Percentiles rank a stretch among this genome's conserved stretches.
phyloP scores from a whole-genome alignment of 441 rosid genomes.

The Erodium trifolium region DNA sequence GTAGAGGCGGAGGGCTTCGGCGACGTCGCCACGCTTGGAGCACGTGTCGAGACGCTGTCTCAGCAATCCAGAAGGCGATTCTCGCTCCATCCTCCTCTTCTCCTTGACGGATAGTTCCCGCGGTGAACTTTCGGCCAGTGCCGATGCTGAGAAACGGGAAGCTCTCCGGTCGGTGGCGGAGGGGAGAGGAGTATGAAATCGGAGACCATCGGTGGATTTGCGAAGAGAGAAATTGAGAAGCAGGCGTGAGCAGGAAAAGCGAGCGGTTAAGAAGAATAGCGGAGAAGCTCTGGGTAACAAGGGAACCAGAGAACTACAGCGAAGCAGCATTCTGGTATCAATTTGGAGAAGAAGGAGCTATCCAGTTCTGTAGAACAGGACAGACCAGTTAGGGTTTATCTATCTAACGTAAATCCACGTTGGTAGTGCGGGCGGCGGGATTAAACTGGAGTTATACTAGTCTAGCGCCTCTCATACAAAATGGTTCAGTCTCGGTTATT shows the following conservation, averaged over 20 bases:
- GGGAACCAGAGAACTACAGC: slow-evolving; percentile 12
- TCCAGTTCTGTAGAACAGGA: background rate
- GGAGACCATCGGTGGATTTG: background rate
- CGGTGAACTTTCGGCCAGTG: background rate
- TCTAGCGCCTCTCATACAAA: too few relatives aligned
- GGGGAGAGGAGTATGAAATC: background rate
- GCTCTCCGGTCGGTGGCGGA: background rate
- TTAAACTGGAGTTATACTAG: too few relatives aligned
- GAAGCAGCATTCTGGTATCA: slow-evolving; percentile 17
- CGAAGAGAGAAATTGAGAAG: slow-evolving; percentile 10
- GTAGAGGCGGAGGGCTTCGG: slow-evolving; percentile 66
- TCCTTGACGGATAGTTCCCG: slow-evolving; percentile 30
- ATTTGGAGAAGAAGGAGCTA: background rate
- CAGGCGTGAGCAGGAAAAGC: background rate
- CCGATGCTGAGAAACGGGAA: background rate
- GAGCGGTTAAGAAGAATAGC: slow-evolving; percentile 8
- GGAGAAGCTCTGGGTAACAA: slow-evolving; percentile 10
- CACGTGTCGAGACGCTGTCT: slow-evolving; percentile 55
- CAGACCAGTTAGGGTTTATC: too few relatives aligned
- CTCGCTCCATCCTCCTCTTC: slow-evolving; percentile 42
- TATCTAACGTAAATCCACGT: too few relatives aligned
- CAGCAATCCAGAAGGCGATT: slow-evolving; percentile 51
- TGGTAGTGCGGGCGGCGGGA: too few relatives aligned
- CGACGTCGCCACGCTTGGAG: slow-evolving; percentile 46
- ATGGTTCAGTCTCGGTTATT: too few relatives aligned